phyloP scores from a whole-genome alignment of 179 eudicot species.

The Patellifolia procumbens region DNA sequence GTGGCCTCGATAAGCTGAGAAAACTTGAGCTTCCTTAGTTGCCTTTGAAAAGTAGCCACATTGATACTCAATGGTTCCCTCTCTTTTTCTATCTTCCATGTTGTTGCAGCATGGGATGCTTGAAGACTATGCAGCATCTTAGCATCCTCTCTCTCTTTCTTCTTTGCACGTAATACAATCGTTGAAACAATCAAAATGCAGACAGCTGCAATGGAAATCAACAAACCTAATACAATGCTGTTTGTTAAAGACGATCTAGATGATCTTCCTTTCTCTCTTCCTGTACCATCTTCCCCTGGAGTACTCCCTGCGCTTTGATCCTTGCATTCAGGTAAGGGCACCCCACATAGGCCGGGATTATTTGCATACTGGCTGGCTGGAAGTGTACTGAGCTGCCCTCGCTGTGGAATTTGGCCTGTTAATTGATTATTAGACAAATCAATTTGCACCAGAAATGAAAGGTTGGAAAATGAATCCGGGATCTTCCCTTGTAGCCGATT shows the following conservation, averaged over 20 bases:
- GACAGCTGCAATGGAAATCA: slow-evolving; percentile 67
- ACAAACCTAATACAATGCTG: slow-evolving; percentile 64
- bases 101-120: slow-evolving; percentile 74
- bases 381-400: slow-evolving; percentile 94
- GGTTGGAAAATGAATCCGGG: slow-evolving; percentile 85
- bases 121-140: slow-evolving; percentile 75
- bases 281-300: slow-evolving; percentile 29
- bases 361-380: slow-evolving; percentile 91
- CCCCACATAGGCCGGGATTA: slow-evolving; percentile 92
- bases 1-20: slow-evolving; percentile 97
- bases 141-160: slow-evolving; percentile 63
- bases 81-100: slow-evolving; percentile 96
- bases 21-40: slow-evolving; percentile 80
- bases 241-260: slow-evolving; percentile 62
- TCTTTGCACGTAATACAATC: slow-evolving; percentile 62
- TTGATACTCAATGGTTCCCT: slow-evolving; percentile 95
- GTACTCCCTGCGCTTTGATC: slow-evolving; percentile 8
- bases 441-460: slow-evolving; percentile 90
- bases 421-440: slow-evolving; percentile 86
- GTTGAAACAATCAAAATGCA: slow-evolving; percentile 75
- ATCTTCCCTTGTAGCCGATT: slow-evolving; percentile 84
- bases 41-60: slow-evolving; percentile 93
- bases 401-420: slow-evolving; percentile 78
- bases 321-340: slow-evolving; percentile 74
- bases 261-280: slow-evolving; percentile 27